Evolutionary conservation across 1,139 yeast genomes (phyloP), one percentile per base, ranked within the genome.

Genomic region (Kodamaea arcana): DNA sequence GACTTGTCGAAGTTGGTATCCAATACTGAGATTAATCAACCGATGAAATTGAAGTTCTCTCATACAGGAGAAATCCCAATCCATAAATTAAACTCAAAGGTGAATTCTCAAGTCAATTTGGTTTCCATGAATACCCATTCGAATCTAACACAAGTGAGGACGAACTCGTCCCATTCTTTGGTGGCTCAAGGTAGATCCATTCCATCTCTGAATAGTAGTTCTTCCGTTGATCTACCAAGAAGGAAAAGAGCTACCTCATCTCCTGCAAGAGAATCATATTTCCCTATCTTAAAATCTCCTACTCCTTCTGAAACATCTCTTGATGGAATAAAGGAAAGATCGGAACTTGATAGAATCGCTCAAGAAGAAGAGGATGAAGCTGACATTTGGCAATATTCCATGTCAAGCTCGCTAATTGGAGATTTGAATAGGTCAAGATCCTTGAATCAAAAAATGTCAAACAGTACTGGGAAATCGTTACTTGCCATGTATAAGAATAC

Each of bases 61-160:
- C 58, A 56, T 24, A 56, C 72, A 0, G 58, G 60, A 10, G 72
- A 68, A 29, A 63, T 69, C 24, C 70, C 75, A 3, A 61, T 67
- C 20, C 67, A 62, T 35, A 53, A 50, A 32, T 50, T 69, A 30
- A 69, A 69, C 43, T 58, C 63, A 26, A 64, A 66, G 44, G 67
- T 69, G 33, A 67, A 69, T 42, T 65, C 72, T n/a, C 59, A 54
- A 29, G 52, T 48, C 23, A 53, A 47, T 34, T 43, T 54, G 41
- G 47, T 40, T 3, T 27, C 33, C 7, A 33, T 36, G 36, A 34
- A 36, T 22, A 25, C 31, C 21, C 71, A 65, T 34, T 54, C 55
- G 15, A 60, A 53, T 43, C 47, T 61, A 37, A 55, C 60, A 9
- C 63, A 56, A 36, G 42, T 45, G 31, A 60, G 56, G 31, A 49